Evolutionary conservation across 441 rosid species (phyloP).

Genomic region (Eruca vesicaria): DNA sequence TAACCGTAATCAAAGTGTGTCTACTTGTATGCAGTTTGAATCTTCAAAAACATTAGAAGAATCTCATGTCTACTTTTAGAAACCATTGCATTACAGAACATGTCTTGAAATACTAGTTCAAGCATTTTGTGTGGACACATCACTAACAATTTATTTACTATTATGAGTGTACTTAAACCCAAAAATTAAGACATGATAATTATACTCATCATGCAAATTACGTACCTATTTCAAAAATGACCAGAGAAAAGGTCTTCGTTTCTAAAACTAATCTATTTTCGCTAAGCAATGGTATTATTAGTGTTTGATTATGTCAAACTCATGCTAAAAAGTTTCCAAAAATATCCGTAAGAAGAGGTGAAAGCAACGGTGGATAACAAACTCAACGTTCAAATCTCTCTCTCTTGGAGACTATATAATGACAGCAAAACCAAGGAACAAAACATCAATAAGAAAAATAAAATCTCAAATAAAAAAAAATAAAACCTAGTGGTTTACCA

Average conservation of each 20-base stretch:
- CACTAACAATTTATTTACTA: background rate
- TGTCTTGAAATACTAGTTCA: background rate
- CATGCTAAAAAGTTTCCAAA: background rate
- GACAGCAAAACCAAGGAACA: constrained; percentile 1
- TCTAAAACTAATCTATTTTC: background rate
- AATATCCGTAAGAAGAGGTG: background rate
- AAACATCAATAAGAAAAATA: background rate
- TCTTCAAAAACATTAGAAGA: background rate
- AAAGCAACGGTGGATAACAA: constrained; percentile 10
- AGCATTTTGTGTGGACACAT: background rate
- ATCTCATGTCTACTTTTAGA: background rate
- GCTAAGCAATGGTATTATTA: background rate
- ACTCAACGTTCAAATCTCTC: background rate
- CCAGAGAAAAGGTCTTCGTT: background rate
- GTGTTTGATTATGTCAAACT: background rate
- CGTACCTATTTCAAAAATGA: background rate
- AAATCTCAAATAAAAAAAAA: background rate
- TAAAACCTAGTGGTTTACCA: background rate
- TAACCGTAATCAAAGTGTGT: constrained; percentile 9
- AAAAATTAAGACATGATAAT: background rate
- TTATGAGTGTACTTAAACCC: background rate
- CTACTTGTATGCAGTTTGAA: constrained; percentile 19
- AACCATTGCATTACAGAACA: background rate
- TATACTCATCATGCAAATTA: background rate
- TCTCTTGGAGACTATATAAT: constrained; percentile 12